Evolutionary conservation across 441 rosid species (phyloP), one percentile per base, ranked within the genome.

Genomic region (Syzygium malaccense): DNA sequence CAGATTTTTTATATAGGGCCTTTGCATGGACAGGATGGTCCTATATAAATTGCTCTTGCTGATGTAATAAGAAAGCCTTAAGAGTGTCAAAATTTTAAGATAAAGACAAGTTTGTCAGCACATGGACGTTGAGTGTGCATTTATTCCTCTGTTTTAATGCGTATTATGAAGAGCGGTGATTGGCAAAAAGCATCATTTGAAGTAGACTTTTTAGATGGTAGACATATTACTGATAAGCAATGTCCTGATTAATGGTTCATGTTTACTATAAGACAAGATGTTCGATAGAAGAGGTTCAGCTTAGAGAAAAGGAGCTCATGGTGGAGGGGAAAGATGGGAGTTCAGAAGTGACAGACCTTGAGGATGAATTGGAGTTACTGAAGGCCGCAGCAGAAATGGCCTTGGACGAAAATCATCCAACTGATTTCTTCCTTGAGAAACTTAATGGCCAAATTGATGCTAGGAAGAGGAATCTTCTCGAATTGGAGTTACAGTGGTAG

Each of bases 401-500:
- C 87, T 92, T 93, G 87, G 94, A 93, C 88, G 92, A 91, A 51
- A 91, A 90, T 80, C 93, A 91, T 89, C 91, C 94, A 55, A 62
- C 88, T 89, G 95, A 93, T 30, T 93, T 91, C 91, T 92, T 93
- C 92, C 89, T 93, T 85, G 89, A 93, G 88, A 94, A 91, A 93
- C 95, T 96, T 79, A 90, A 91, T 57, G 86, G 92, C 90, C 91
- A 93, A 90, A 49, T 94, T 68, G 94, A 89, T 87, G 89, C 87
- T 86, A 92, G 80, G 90, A 94, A 90, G 91, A 53, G 78, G 55
- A 93, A 89, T 79, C 91, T 94, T 89, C 55, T 37, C 75, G 95
- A 95, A 62, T 62, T 94, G 90, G 91, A 94, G 86, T 92, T 91
- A n/a, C 91, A 92, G 58, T 94, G 98, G 99, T 96, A 93, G 62